Conservation (phyloP, 2,329 filamentous ascomycete species). For the Lachnellula subtilissima region DNA sequence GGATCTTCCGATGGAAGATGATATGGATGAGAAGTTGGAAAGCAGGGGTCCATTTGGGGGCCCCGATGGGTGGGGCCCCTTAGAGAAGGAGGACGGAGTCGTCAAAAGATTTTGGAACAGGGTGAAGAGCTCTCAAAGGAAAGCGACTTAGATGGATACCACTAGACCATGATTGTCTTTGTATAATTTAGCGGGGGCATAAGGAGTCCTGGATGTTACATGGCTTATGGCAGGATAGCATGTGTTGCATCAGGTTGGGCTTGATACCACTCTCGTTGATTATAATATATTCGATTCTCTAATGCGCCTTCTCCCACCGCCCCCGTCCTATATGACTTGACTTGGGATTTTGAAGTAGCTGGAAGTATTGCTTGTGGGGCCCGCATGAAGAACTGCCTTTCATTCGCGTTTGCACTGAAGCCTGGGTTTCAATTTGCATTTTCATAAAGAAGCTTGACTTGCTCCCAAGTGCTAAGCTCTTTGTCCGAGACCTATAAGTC, state of each 20-base stretch:
- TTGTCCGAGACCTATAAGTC: no score
- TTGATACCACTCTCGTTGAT: slow-evolving; percentile 18
- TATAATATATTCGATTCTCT: slow-evolving; percentile 2
- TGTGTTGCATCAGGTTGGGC: slow-evolving; percentile 12
- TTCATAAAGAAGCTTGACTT: no score
- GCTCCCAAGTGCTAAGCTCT: no score
- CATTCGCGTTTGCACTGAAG: no score
- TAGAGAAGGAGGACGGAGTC: slow-evolving; percentile 47
- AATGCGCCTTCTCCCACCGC: no score
- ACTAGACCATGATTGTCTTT: neutral
- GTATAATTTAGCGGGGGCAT: neutral
- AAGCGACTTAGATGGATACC: slow-evolving; percentile 1
- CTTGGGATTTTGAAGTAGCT: no score
- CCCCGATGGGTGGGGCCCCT: slow-evolving; percentile 36
- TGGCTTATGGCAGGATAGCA: slow-evolving; percentile 6
- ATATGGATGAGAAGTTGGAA: slow-evolving; percentile 50
- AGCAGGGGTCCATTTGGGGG: slow-evolving; percentile 33
- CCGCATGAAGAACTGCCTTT: no score
- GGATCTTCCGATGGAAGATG: slow-evolving; percentile 51
- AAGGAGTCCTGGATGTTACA: neutral
- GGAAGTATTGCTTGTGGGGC: no score
- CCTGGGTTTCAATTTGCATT: no score
- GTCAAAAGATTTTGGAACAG: slow-evolving; percentile 63
- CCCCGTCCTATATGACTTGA: no score
- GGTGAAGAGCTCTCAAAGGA: slow-evolving; percentile 36